These are phyloP conservation scores for Cichorium intybus DNA, from an alignment of 140 eudicot genomes.

Conservation along the genomic window DNA sequence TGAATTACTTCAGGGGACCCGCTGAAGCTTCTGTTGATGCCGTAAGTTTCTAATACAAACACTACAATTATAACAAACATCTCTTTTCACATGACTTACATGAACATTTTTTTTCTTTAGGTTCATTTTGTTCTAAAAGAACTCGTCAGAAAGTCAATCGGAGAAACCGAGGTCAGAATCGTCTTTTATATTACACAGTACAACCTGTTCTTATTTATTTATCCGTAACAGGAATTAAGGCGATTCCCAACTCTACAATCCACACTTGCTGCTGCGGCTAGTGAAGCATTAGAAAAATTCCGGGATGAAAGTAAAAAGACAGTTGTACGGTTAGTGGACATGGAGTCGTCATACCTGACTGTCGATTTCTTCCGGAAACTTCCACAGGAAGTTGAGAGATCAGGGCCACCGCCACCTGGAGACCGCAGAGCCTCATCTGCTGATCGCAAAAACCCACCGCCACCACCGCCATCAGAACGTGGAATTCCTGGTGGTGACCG, in stretches of 20 bases:
- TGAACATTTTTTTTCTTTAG: slow-evolving; percentile 25
- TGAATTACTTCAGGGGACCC: slow-evolving; percentile 64
- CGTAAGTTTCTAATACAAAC: slow-evolving; percentile 31
- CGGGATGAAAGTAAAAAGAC: slow-evolving; percentile 76
- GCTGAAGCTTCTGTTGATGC: slow-evolving; percentile 85
- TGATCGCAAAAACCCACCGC: slow-evolving; percentile 36
- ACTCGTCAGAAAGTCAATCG: slow-evolving; percentile 64
- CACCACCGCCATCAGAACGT: slow-evolving; percentile 24
- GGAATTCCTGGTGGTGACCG: slow-evolving; percentile 32
- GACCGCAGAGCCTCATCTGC: slow-evolving; percentile 40
- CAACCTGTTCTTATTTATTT: neutral
- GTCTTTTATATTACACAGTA: neutral
- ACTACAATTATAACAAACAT: neutral
- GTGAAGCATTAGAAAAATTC: slow-evolving; percentile 65
- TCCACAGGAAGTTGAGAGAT: slow-evolving; percentile 59
- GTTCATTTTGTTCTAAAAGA: slow-evolving; percentile 67
- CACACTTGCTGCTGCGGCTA: slow-evolving; percentile 60
- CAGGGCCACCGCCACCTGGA: slow-evolving; percentile 31
- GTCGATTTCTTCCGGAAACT: slow-evolving; percentile 78
- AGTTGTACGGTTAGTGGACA: slow-evolving; percentile 68
- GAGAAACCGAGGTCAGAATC: slow-evolving; percentile 55
- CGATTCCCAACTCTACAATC: slow-evolving; percentile 65
- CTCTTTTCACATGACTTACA: slow-evolving; percentile 8
- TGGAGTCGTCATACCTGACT: slow-evolving; percentile 74
- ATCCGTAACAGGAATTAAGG: slow-evolving; percentile 51